phyloP scores from a whole-genome alignment of 371 early-diverging fungal genomes.

The Rhizopus microsporus region DNA sequence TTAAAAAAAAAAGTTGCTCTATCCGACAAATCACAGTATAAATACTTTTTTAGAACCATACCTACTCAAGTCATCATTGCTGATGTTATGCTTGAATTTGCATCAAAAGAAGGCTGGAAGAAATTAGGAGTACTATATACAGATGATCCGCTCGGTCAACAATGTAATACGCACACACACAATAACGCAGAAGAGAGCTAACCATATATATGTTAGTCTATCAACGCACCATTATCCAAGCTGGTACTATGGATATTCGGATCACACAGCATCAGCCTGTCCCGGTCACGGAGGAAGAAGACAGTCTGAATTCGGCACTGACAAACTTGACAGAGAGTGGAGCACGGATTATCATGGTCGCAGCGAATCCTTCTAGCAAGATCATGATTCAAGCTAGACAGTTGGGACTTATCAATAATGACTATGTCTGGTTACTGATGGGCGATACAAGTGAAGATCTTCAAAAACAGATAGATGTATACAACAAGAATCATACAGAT shows the following conservation, averaged over 20 bases:
- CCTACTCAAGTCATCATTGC: slow-evolving; percentile 49
- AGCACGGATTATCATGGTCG: slow-evolving; percentile 48
- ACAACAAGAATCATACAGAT: slow-evolving; percentile 24
- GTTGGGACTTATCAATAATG: slow-evolving; percentile 31
- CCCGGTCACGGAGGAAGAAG: slow-evolving; percentile 15
- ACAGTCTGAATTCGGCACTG: slow-evolving; percentile 25
- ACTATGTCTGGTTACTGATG: slow-evolving; percentile 60
- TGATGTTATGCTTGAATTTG: slow-evolving; percentile 51
- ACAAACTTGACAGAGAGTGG: slow-evolving; percentile 37
- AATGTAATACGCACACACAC: slow-evolving; percentile 29
- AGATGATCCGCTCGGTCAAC: slow-evolving; percentile 50
- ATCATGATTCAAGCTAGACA: slow-evolving; percentile 39
- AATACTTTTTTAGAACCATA: slow-evolving; percentile 58
- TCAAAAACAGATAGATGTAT: slow-evolving; percentile 17
- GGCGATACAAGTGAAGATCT: slow-evolving; percentile 43
- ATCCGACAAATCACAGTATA: slow-evolving; percentile 44
- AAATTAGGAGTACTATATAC: slow-evolving; percentile 50
- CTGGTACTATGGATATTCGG: slow-evolving; percentile 34
- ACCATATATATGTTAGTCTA: slow-evolving; percentile 23
- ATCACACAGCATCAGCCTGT: slow-evolving; percentile 40
- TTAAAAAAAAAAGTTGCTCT: slow-evolving; percentile 35
- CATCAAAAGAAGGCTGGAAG: slow-evolving; percentile 46
- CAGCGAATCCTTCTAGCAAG: slow-evolving; percentile 32
- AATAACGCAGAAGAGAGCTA: background rate
- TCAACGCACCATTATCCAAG: slow-evolving; percentile 43